Evolutionary conservation across 805 yeast genomes (phyloP), one percentile per base, ranked within the genome.

Genomic region (Cyberlindnera americana): DNA sequence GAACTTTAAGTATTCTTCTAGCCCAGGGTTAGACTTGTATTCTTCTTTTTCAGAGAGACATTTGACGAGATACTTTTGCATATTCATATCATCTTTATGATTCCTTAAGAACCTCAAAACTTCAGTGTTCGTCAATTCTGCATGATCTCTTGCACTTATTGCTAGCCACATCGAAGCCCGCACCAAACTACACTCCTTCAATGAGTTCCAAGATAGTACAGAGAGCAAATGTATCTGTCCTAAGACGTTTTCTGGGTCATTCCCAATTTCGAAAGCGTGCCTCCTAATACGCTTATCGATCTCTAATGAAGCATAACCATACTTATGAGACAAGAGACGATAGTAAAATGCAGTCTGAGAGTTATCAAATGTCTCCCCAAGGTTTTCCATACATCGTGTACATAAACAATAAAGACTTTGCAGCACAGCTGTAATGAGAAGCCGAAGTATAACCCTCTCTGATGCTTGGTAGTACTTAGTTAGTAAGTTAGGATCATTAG

Each of bases 41-140:
- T 27, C 29, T 7, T 14, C 29, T 13, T n/a, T 19, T 16, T 32
- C 3, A 6, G 15, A n/a, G 12, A 26, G 14, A 10, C 6, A 4
- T 3, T 21, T 11, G 9, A 38, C 5, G 14, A 33, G 28, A 5
- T 8, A 3, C 3, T 6, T 19, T 10, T 38, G 33, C 17, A 26
- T 28, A 6, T 27, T 37, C 19, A 11, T 19, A 26, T 38, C 33
- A 11, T 32, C 41, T 10, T 33, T 29, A 12, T 37, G 35, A 23
- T 16, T 13, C 16, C 19, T 29, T 19, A 29, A 19, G 12, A 37
- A 35, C n/a, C 19, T 28, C 4, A 13, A 26, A 10, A 35, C 27
- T 21, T 35, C 37, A 13, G 18, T 23, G n/a, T 12, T 29, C 4
- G 9, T 19, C 23, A 29, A 12, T 13, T 29, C 33, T 12, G 33